Evolutionary conservation across 257 asterid genomes (phyloP).

Genomic region (Gentiana dahurica): DNA sequence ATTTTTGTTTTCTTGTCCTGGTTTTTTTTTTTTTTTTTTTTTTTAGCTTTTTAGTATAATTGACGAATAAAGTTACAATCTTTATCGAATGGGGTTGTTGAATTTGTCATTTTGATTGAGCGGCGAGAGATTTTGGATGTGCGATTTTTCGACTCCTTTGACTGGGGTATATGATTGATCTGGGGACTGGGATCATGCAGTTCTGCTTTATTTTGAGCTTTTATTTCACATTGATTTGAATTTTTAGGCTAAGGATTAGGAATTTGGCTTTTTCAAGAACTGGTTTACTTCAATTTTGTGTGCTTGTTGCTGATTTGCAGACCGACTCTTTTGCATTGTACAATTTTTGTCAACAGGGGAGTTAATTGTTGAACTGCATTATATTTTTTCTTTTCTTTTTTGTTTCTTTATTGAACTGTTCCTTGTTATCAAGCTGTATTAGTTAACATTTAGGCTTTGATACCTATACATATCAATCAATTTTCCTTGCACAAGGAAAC

Average conservation of each 20-base stretch:
- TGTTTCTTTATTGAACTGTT: too few species aligned
- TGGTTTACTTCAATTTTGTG: background rate
- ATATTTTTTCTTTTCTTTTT: too few species aligned
- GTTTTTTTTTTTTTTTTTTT: constrained; percentile 5
- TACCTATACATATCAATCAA: too few species aligned
- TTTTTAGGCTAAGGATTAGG: background rate
- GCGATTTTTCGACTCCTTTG: background rate
- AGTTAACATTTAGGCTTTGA: too few species aligned
- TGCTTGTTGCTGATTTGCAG: background rate
- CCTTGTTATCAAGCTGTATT: too few species aligned
- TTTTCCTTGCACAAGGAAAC: too few species aligned
- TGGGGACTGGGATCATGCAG: background rate
- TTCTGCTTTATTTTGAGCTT: background rate
- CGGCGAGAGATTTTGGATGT: background rate
- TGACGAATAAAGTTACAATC: background rate
- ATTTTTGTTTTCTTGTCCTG: background rate
- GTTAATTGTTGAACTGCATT: too few species aligned
- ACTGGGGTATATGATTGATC: background rate
- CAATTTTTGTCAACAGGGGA: too few species aligned
- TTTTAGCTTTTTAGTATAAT: background rate
- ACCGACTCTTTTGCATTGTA: too few species aligned
- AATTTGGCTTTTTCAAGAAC: too few species aligned
- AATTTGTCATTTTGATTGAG: background rate
- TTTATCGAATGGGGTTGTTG: background rate
- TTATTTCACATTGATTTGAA: background rate